Conservation (phyloP, 176 grass and related monocot genomes). For the Chloris gayana region DNA sequence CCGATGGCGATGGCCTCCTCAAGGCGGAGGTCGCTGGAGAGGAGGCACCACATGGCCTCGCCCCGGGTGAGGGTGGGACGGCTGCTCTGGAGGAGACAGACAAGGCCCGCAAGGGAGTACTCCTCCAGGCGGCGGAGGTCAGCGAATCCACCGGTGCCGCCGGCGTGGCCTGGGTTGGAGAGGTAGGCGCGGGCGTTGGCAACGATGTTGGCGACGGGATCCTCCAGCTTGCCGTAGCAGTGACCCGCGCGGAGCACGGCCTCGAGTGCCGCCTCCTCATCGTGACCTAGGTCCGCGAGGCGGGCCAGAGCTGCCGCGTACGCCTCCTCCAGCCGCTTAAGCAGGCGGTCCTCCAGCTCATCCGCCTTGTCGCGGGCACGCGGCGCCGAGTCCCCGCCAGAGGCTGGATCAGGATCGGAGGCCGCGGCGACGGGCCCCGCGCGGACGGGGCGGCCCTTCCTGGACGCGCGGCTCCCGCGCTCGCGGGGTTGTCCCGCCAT, state of each 20-base stretch:
- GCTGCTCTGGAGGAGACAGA: constrained; percentile 83
- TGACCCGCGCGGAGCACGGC: constrained; percentile 79
- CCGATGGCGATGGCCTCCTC: constrained; percentile 65
- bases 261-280: constrained; percentile 65
- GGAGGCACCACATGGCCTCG: constrained; percentile 97
- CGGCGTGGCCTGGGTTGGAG: constrained; percentile 40
- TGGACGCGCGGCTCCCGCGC: constrained; percentile 40
- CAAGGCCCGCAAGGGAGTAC: constrained; percentile 83
- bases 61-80: constrained; percentile 66
- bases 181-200: constrained; percentile 67
- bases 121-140: constrained; percentile 87
- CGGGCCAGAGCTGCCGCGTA: constrained; percentile 75
- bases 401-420: constrained; percentile 49
- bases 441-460: constrained; percentile 18
- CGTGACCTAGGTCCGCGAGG: constrained; percentile 65
- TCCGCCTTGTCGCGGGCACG: constrained; percentile 65
- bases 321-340: constrained; percentile 73
- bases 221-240: constrained; percentile 70
- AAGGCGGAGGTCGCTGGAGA: constrained; percentile 81
- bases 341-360: constrained; percentile 78
- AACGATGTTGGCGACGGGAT: constrained; percentile 81
- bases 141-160: constrained; percentile 52
- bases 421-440: constrained; percentile 17
- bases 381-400: constrained; percentile 31
- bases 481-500: constrained; percentile 53